Evolutionary conservation across 176 grass and related monocot genomes (phyloP).

Genomic region (Avena sativa): DNA sequence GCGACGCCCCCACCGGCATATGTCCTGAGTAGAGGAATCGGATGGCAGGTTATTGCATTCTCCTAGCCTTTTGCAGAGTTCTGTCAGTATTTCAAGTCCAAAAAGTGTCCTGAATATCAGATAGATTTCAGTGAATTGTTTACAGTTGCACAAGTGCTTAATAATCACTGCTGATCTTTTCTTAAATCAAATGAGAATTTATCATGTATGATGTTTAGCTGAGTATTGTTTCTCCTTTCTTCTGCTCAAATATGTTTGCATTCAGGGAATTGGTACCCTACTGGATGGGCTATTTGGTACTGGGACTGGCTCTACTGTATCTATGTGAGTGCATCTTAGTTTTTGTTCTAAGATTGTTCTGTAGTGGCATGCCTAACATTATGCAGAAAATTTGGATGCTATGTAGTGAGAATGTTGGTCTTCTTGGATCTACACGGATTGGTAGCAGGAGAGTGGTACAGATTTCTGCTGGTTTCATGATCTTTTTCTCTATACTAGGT

Average conservation of each 20-base stretch:
- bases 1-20: slow-evolving; percentile 95
- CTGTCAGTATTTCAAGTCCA: not conserved
- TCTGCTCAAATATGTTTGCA: slow-evolving; percentile 8
- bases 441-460: slow-evolving; percentile 94
- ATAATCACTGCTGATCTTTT: not conserved
- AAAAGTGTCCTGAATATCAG: not conserved
- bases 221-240: not conserved
- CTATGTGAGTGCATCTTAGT: slow-evolving; percentile 69
- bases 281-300: slow-evolving; percentile 89
- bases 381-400: slow-evolving; percentile 19
- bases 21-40: slow-evolving; percentile 93
- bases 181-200: not conserved
- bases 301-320: slow-evolving; percentile 90
- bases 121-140: not conserved
- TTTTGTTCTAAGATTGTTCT: not conserved
- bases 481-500: slow-evolving; percentile 98
- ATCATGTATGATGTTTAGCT: not conserved
- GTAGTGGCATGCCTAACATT: not conserved
- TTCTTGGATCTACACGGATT: slow-evolving; percentile 94
- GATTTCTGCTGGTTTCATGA: slow-evolving; percentile 98
- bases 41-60: slow-evolving; percentile 67
- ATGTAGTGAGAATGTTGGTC: slow-evolving; percentile 92
- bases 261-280: slow-evolving; percentile 88
- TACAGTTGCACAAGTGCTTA: not conserved
- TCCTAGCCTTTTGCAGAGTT: not conserved